Base-by-base conservation (phyloP, 1,139 yeast species). In the Yamadazyma atmosphaerica region DNA sequence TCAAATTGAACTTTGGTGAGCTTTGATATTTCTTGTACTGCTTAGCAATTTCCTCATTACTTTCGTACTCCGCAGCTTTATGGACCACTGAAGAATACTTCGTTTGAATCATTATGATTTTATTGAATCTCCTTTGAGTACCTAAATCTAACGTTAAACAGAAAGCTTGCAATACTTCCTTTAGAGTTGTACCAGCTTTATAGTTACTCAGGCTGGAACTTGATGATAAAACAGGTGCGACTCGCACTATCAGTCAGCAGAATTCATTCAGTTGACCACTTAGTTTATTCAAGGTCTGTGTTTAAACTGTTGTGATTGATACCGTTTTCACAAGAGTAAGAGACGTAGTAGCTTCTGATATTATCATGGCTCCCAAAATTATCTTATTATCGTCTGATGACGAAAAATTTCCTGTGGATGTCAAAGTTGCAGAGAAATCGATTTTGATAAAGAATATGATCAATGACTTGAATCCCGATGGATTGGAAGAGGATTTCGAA, bases 361-460 rank as follows among this genome's bases (percentile, higher is more conserved):
- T n/a, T n/a, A n/a, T n/a, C n/a, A 40, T 42, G 47, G 31, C 42
- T 88, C 90, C 74, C 24, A 72, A 74, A 52, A 79, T 84, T 38
- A 77, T 81, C 2, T 71, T 85, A 40, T 76, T 82, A 27, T 81
- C 90, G 32, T 81, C 86, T 0, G 94, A 85, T 56, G 84, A 83
- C 37, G 90, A 84, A 55, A 71, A 71, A 50, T 84, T 84, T 60
- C 77, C 79, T 6, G 86, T 83, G 37, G 96, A 87, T 49, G 77
- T 81, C 48, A 82, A 83, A 57, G 92, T 90, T 21, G 97, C 97
- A 6, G 95, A 87, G 59, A 86, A 92, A 61, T 87, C 96, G 6
- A 75, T 87, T 26, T 72, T 92, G 53, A 81, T 94, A 62, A 90
- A 88, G 63, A 88, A 92, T 63, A 85, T 92, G 90, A 75, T 94